Evolutionary conservation across 345 rosid species (phyloP).

Genomic region (Erysimum cheiranthoides): DNA sequence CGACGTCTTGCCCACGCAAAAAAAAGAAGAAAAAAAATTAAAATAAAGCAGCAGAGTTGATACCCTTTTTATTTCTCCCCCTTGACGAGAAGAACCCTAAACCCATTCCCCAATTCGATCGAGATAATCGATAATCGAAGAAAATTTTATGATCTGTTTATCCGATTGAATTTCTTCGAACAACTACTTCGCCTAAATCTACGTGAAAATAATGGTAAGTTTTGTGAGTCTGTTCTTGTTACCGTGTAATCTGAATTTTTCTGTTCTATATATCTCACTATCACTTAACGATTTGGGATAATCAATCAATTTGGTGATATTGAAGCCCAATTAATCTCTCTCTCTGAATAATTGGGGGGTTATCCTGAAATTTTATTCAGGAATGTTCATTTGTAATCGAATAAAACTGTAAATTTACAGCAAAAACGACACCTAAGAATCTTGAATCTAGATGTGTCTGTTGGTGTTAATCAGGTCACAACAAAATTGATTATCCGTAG

Average conservation of each 20-base stretch:
- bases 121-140: constrained; percentile 6
- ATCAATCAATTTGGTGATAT: background rate
- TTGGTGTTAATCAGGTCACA: background rate
- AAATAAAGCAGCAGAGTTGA: background rate
- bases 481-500: background rate
- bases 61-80: background rate
- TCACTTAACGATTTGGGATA: background rate
- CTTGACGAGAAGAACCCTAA: constrained; percentile 43
- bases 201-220: constrained; percentile 38
- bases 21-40: background rate
- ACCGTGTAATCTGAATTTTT: constrained; percentile 5
- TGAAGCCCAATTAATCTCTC: background rate
- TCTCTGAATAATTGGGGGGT: background rate
- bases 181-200: background rate
- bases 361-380: background rate
- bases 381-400: background rate
- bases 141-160: background rate
- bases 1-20: constrained; percentile 43
- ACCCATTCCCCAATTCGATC: constrained; percentile 29
- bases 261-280: background rate
- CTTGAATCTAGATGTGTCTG: background rate
- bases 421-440: background rate
- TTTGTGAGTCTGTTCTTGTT: constrained; percentile 10
- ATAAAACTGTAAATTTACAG: background rate
- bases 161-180: background rate